Base-by-base conservation (phyloP, 805 yeast genomes). In the Candida andamanensis region DNA sequence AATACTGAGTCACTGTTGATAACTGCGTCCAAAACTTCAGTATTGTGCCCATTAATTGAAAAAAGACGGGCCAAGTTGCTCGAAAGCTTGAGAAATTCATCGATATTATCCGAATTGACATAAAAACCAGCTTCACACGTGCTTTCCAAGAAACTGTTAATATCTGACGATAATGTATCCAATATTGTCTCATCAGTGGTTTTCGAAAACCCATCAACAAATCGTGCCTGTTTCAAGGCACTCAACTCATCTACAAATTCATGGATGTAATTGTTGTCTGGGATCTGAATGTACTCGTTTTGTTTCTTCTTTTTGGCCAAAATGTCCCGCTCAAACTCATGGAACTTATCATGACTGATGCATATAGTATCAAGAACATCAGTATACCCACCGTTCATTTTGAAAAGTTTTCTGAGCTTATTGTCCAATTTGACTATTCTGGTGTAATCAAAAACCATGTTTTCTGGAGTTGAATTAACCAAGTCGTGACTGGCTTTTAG, bases 311-410 rank as follows among this genome's bases (percentile, higher is more conserved):
- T 23, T 17, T 17, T 19, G 22, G 8, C 8, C 22, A 19, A 15
- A 11, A 6, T 5, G 15, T 26, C 40, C 35, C 45, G 46, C 33
- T 69, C 72, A 35, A 69, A 58, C 17, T 48, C 47, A 30, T 71
- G 74, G 42, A 73, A 73, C 8, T 60, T 57, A 35, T 52, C 49
- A 31, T 71, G 72, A 37, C 69, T 73, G 26, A 71, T 67, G 12
- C 74, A 46, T 28, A 78, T 47, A 1, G 78, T 58, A 44, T 79
- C 85, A 46, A 79, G 63, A 12, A 74, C 63, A 31, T 70, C 72
- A 2, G 79, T 61, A 44, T 73, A 71, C 1, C 81, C 82, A 14
- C 80, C 78, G 43, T 79, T 79, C 19, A 72, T 42, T 15, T 56
- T 52, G 50, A 17, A 77, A 59, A 33, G 63, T 49, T 45, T 42